Evolutionary conservation across 306 rosid genomes (phyloP), one percentile per base, ranked within the genome.

Genomic region (Citrullus colocynthis): DNA sequence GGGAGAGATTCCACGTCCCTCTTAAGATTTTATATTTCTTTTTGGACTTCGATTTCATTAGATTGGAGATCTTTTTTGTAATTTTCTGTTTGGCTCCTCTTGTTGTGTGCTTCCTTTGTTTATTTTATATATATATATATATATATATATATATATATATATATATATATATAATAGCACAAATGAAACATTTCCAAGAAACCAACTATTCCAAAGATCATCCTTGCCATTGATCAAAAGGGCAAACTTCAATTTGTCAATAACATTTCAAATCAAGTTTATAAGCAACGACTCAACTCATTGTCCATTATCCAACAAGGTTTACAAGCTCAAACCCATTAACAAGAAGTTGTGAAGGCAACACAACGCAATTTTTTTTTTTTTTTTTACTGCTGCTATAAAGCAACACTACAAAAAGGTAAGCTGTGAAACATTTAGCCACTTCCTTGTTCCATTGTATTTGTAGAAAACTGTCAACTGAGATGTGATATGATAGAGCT

Each of bases 311-410:
- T 14, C 56, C 11, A 17, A 41, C 2, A 67, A 67, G 74, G 55
- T 67, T 67, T 11, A 67, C 54, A 67, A 67, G 74, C 55, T n/a
- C 74, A 67, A 42, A 67, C 74, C 36, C 74, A n/a, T 20, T 42
- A 67, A 39, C 74, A 67, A 42, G 51, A 66, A 66, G 36, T 67
- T 67, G 74, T 17, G 42, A 18, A 37, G 74, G 13, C 74, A 2
- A 21, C 74, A 42, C 20, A 65, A 37, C 32, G 74, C 74, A 71
- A 48, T 59, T 69, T 11, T 13, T 41, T 44, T 66, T 44, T 44
- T 44, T 42, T 41, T 7, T 41, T 44, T 30, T 49, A 72, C 58
- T 48, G 20, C 76, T 71, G 56, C 76, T 21, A n/a, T 55, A 28
- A 71, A 71, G 21, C 37, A 45, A 30, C 57, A 71, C 49, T 49